Percentiles rank a stretch among this genome's conserved stretches.
phyloP scores from a whole-genome alignment of 1,284 basidiomycete species.

The Irpex lacteus region DNA sequence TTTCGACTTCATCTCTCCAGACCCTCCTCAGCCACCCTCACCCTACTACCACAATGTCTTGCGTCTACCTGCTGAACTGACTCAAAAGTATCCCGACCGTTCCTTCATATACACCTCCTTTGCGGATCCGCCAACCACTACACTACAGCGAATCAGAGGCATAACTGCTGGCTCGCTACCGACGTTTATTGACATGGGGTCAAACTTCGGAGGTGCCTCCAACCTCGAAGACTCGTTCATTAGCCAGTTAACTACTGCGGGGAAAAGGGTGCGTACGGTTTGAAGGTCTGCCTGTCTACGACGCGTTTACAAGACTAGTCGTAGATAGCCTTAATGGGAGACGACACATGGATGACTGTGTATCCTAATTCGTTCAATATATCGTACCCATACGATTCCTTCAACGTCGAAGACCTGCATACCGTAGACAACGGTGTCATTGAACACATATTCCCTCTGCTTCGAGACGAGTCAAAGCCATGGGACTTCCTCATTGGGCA shows the following conservation, averaged over 20 bases:
- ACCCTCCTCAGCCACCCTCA: constrained; percentile 59
- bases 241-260: constrained; percentile 52
- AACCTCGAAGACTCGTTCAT: constrained; percentile 88
- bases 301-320: constrained; percentile 16
- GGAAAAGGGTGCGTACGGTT: constrained; percentile 49
- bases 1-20: constrained; percentile 88
- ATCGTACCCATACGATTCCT: constrained; percentile 88
- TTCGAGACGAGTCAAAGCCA: constrained; percentile 47
- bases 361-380: constrained; percentile 83
- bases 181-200: constrained; percentile 92
- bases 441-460: constrained; percentile 77
- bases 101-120: constrained; percentile 89
- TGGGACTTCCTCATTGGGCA: constrained; percentile 93
- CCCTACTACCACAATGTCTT: constrained; percentile 83
- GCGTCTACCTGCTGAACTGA: constrained; percentile 74
- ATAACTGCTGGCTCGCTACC: constrained; percentile 95
- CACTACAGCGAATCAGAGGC: constrained; percentile 93
- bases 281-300: background rate
- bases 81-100: constrained; percentile 54
- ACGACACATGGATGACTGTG: constrained; percentile 94
- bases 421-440: constrained; percentile 93
- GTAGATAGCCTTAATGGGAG: constrained; percentile 84
- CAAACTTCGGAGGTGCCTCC: constrained; percentile 86
- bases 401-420: constrained; percentile 98
- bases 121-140: constrained; percentile 94